Conservation (phyloP, 2,329 filamentous ascomycete genomes). For the Akanthomyces lecanii region DNA sequence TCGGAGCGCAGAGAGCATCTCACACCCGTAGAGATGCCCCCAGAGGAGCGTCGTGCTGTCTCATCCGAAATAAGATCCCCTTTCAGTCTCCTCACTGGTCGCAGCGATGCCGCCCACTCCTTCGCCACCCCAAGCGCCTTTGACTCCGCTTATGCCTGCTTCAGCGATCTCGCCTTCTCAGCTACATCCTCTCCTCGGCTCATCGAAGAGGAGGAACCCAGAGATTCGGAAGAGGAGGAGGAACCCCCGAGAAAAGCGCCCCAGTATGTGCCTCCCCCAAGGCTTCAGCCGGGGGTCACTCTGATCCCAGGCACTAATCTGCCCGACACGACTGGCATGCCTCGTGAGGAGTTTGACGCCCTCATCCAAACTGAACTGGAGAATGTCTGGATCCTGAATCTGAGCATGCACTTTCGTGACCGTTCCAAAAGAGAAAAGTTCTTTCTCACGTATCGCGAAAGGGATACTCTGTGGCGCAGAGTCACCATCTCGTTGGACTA, state of each 20-base stretch:
- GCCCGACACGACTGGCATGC: conserved; percentile 44
- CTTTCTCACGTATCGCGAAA: conserved; percentile 89
- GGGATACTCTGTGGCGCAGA: conserved; percentile 72
- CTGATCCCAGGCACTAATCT: conserved; percentile 31
- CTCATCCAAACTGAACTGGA: conserved; percentile 79
- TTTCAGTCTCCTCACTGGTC: neutral
- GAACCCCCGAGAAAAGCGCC: conserved; percentile 26
- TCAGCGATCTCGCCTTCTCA: conserved; percentile 11
- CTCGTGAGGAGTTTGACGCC: conserved; percentile 54
- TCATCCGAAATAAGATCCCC: conserved; percentile 49
- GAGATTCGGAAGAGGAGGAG: conserved; percentile 20
- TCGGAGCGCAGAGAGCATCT: conserved; percentile 75
- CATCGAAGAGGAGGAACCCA: conserved; percentile 5
- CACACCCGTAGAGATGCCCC: conserved; percentile 58
- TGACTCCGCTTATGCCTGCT: conserved; percentile 1
- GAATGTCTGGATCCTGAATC: conserved; percentile 87
- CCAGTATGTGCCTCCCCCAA: neutral
- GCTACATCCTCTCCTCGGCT: neutral
- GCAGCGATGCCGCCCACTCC: conserved; percentile 1
- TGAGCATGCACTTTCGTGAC: conserved; percentile 97
- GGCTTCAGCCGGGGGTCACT: conserved; percentile 15
- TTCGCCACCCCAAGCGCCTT: conserved; percentile 9
- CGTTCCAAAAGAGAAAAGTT: conserved; percentile 93
- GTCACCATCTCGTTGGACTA: conserved; percentile 96
- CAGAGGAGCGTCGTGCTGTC: conserved; percentile 65